phyloP scores from a whole-genome alignment of 148 eudicot genomes.

The Rheum nobile region DNA sequence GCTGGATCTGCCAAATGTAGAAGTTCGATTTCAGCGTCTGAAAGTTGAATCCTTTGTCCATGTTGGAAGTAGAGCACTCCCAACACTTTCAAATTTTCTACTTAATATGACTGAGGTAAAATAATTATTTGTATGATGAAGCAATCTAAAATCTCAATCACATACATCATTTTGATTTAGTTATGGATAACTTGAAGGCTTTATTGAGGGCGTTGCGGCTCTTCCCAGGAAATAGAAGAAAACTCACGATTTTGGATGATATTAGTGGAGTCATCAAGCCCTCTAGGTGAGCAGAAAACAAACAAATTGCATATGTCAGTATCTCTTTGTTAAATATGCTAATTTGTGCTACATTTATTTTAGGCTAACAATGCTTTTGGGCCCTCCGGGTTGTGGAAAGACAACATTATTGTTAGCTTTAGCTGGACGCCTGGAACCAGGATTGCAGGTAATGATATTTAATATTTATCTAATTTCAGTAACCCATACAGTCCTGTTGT shows the following conservation, averaged over 20 bases:
- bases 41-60: constrained; percentile 65
- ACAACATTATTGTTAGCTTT: constrained; percentile 79
- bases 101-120: constrained; percentile 85
- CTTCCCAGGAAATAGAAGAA: constrained; percentile 47
- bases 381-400: constrained; percentile 98
- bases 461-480: background rate
- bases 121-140: background rate
- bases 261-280: constrained; percentile 82
- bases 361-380: constrained; percentile 85
- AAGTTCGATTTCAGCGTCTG: constrained; percentile 81
- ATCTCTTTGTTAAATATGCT: background rate
- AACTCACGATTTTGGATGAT: constrained; percentile 71
- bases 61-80: constrained; percentile 91
- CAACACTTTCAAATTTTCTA: constrained; percentile 84
- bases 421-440: constrained; percentile 77
- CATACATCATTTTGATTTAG: background rate
- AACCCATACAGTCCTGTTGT: background rate
- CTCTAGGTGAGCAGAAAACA: constrained; percentile 46
- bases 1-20: constrained; percentile 71
- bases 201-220: constrained; percentile 60
- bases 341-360: background rate
- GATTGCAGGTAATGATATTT: constrained; percentile 57
- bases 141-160: background rate
- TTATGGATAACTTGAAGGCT: constrained; percentile 37
- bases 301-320: background rate